Percentiles rank a stretch among this genome's conserved stretches.
These are phyloP conservation scores for Penicillium italicum DNA, from an alignment of 2,329 filamentous ascomycete species.

Conservation along the genomic window DNA sequence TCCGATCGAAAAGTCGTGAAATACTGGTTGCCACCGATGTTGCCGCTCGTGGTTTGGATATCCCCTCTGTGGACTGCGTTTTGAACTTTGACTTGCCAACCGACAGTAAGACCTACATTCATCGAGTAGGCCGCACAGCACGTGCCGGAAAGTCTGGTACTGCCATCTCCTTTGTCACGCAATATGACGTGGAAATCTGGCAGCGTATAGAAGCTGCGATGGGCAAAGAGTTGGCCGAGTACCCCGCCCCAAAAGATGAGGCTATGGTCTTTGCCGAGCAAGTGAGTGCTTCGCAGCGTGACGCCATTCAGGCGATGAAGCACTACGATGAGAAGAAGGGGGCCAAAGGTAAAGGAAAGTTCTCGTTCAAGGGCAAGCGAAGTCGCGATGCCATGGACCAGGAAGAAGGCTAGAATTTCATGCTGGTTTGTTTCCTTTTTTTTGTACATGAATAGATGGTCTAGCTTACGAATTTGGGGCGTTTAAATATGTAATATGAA, in stretches of 20 bases:
- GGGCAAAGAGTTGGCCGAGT: conserved; percentile 69
- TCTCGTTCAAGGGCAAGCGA: conserved; percentile 53
- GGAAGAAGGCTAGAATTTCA: conserved; percentile 59
- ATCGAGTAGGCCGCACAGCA: conserved; percentile 83
- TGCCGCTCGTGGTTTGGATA: conserved; percentile 88
- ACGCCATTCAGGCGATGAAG: conserved; percentile 80
- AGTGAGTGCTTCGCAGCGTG: conserved; percentile 69
- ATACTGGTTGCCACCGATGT: conserved; percentile 90
- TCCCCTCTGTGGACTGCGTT: conserved; percentile 84
- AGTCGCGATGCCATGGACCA: conserved; percentile 67
- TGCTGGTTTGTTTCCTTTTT: neutral
- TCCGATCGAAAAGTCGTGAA: conserved; percentile 72
- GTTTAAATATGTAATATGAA: conserved; percentile 7
- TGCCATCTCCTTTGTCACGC: conserved; percentile 72
- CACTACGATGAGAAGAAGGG: conserved; percentile 65
- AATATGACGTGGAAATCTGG: conserved; percentile 82
- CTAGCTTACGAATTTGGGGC: conserved; percentile 2
- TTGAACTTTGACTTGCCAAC: conserved; percentile 80
- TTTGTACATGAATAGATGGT: conserved; percentile 13
- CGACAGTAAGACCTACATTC: conserved; percentile 87
- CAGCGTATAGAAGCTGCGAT: conserved; percentile 77
- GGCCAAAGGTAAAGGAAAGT: conserved; percentile 46
- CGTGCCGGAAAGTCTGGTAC: conserved; percentile 80
- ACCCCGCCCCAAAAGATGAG: conserved; percentile 71
- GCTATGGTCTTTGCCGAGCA: conserved; percentile 71